Evolutionary conservation across 2,329 filamentous ascomycete species (phyloP), one percentile per base, ranked within the genome.

Genomic region (Arthrobotrys entomopaga): DNA sequence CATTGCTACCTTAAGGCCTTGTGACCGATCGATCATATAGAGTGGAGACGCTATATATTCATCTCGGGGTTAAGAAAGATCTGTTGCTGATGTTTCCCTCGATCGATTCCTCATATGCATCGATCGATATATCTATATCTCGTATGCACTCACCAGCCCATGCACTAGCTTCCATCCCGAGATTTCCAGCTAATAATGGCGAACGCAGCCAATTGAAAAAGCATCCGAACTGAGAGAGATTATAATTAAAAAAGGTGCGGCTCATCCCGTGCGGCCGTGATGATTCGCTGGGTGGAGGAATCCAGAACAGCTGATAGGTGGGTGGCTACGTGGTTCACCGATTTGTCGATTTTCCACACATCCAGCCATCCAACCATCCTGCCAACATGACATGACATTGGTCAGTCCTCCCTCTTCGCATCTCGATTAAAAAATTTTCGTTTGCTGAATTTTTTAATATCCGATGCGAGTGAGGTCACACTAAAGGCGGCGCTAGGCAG

Each of bases 381-480:
- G 65, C 65, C 34, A 60, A 24, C 56, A 60, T 69, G 65, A 43
- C 56, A 69, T 69, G 65, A 69, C 56, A 60, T 26, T 13, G 13
- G 20, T 53, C 26, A 29, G 26, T 10, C 29, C 29, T 8, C 29
- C 29, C 29, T 5, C 7, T 7, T 8, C 10, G 29, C 10, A 34
- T 34, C 29, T 2, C 29, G 29, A 58, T n/a, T 8, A 42, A 65
- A 50, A 57, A 26, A 49, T 16, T 20, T 50, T 11, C n/a, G n/a
- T 7, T 34, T 50, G n/a, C 20, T 22, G 11, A 2, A 19, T 50
- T 50, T 16, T 52, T 20, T 54, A 64, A 64, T 64, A 19, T 56
- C 60, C 49, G 60, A 63, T 7, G 59, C 15, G 11, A 50, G 20
- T 13, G 46, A 43, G 40, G 16, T 13, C 40, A 3, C 11, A 43